Percentiles rank a stretch among this genome's conserved stretches.
These are phyloP conservation scores for Theobroma grandiflorum DNA, from an alignment of 441 rosid species.

Conservation along the genomic window DNA sequence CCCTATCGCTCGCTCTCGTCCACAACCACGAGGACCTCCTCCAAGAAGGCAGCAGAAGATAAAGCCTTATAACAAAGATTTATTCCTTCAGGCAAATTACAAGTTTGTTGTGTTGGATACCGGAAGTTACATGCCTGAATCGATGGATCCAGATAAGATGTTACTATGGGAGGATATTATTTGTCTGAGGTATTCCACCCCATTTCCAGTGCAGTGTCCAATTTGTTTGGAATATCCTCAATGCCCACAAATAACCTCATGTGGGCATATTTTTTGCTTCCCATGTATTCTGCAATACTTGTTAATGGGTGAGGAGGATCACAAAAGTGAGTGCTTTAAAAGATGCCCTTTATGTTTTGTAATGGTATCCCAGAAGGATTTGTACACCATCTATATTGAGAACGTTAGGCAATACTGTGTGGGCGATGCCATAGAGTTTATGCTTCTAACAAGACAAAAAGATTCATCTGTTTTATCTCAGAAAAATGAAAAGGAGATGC, in stretches of 20 bases:
- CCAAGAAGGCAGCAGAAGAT: conserved; percentile 72
- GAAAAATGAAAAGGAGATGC: conserved; percentile 48
- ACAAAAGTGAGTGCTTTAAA: conserved; percentile 69
- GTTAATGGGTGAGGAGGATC: conserved; percentile 76
- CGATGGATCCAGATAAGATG: conserved; percentile 93
- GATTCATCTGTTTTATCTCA: conserved; percentile 64
- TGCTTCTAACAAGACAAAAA: conserved; percentile 82
- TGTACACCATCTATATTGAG: conserved; percentile 80
- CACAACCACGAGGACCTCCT: conserved; percentile 70
- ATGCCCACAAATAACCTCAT: conserved; percentile 94
- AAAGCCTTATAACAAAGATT: conserved; percentile 89
- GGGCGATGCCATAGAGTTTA: conserved; percentile 76
- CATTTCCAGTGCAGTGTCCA: conserved; percentile 89
- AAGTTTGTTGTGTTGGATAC: conserved; percentile 92
- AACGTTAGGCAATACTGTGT: conserved; percentile 66
- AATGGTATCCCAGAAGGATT: conserved; percentile 83
- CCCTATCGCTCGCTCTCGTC: conserved; percentile 67
- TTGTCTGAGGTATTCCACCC: conserved; percentile 83
- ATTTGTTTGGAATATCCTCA: conserved; percentile 94
- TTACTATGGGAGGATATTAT: conserved; percentile 91
- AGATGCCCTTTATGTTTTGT: conserved; percentile 96
- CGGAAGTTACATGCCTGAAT: conserved; percentile 67
- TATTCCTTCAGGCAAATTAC: conserved; percentile 97
- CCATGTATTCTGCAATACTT: conserved; percentile 88
- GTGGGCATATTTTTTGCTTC: conserved; percentile 97